Percentiles rank a stretch among this genome's conserved stretches.
These are phyloP conservation scores for Aspergillus wentii DNA, from an alignment of 495 filamentous ascomycete species.

Conservation along the genomic window DNA sequence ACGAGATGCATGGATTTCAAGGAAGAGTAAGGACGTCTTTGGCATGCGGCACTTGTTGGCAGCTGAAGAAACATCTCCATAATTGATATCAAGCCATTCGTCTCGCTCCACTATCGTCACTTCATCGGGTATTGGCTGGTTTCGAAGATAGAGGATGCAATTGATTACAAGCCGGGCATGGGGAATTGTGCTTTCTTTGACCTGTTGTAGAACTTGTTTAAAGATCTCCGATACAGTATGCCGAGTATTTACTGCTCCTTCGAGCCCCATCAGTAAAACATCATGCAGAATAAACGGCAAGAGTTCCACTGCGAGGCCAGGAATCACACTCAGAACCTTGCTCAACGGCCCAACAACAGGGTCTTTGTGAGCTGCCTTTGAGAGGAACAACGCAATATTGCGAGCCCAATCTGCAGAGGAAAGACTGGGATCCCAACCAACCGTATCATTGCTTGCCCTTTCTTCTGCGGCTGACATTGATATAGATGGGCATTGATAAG, in stretches of 20 bases:
- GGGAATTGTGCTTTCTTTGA: constrained; percentile 30
- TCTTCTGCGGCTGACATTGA: constrained; percentile 11
- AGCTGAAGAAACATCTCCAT: constrained; percentile 63
- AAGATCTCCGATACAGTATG: constrained; percentile 42
- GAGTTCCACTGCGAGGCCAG: constrained; percentile 61
- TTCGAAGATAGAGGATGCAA: constrained; percentile 81
- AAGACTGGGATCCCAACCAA: constrained; percentile 10
- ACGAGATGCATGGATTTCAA: constrained; percentile 64
- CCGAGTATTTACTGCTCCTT: constrained; percentile 20
- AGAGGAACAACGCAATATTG: constrained; percentile 55
- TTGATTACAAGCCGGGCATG: constrained; percentile 64
- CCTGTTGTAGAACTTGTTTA: constrained; percentile 23
- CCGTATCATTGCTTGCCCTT: constrained; percentile 6
- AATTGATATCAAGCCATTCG: constrained; percentile 82
- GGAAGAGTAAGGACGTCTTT: constrained; percentile 79
- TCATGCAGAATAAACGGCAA: constrained; percentile 82
- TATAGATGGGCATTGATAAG: constrained; percentile 34
- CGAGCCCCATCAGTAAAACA: constrained; percentile 54
- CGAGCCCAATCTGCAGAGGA: constrained; percentile 56
- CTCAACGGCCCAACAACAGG: constrained; percentile 62
- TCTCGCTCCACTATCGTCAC: constrained; percentile 70
- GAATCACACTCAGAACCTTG: constrained; percentile 55
- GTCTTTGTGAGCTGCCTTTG: constrained; percentile 53
- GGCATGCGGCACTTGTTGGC: constrained; percentile 80
- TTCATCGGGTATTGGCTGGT: constrained; percentile 71